Evolutionary conservation across 1,284 basidiomycete species (phyloP).

Genomic region (Ustilago sp.): DNA sequence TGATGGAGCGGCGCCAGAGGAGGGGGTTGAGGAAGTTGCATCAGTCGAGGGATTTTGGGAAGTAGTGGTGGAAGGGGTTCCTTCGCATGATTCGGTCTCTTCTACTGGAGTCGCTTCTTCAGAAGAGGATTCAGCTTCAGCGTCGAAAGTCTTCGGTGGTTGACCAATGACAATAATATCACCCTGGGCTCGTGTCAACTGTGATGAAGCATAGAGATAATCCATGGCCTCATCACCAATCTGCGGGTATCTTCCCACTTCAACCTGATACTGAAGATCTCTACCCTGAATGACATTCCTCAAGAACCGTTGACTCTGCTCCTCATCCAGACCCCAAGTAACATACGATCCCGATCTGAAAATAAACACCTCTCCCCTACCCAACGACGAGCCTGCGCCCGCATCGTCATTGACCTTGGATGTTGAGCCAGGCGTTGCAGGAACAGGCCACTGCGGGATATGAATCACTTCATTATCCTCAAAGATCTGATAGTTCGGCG

Average conservation of each 20-base stretch:
- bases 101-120: neutral
- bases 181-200: constrained; percentile 63
- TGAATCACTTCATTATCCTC: constrained; percentile 67
- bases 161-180: constrained; percentile 66
- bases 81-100: neutral
- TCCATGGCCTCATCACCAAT: constrained; percentile 68
- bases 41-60: neutral
- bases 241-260: constrained; percentile 49
- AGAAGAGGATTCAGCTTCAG: constrained; percentile 11
- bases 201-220: constrained; percentile 54
- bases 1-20: neutral
- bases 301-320: constrained; percentile 56
- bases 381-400: neutral
- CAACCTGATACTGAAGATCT: constrained; percentile 41
- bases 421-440: neutral
- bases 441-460: constrained; percentile 60
- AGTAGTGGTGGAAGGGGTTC: neutral
- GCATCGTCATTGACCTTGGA: neutral
- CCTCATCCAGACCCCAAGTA: constrained; percentile 64
- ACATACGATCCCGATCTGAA: constrained; percentile 66
- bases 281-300: constrained; percentile 55
- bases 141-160: constrained; percentile 46
- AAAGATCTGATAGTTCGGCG: constrained; percentile 55
- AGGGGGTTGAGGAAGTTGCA: neutral
- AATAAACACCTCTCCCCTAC: constrained; percentile 62